phyloP scores from a whole-genome alignment of 1,139 yeast species.

The Blastobotrys ciferrii region DNA sequence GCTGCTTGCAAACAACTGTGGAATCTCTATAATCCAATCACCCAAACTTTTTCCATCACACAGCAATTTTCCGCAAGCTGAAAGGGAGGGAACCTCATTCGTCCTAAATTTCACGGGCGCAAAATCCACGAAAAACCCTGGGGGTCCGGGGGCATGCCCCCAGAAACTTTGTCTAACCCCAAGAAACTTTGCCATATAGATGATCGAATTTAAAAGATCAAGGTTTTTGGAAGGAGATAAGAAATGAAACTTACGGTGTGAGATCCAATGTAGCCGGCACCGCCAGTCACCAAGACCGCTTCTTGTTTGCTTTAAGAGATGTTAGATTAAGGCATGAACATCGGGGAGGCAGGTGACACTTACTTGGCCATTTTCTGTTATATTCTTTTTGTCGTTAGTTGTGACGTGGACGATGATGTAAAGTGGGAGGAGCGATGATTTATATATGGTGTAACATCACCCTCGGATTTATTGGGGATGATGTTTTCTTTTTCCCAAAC shows the following conservation, averaged over 20 bases:
- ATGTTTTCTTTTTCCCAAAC: neutral
- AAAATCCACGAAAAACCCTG: too few species aligned
- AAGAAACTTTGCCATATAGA: neutral
- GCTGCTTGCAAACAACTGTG: too few species aligned
- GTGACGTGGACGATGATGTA: neutral
- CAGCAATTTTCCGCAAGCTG: too few species aligned
- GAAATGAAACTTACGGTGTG: constrained; percentile 62
- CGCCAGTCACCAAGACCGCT: constrained; percentile 72
- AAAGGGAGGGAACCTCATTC: too few species aligned
- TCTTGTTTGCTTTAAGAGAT: neutral
- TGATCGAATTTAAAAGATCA: neutral
- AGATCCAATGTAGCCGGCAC: constrained; percentile 86
- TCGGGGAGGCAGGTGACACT: neutral
- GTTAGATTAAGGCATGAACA: neutral
- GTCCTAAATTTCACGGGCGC: too few species aligned
- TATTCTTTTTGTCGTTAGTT: neutral
- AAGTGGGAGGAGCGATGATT: neutral
- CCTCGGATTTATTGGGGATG: neutral
- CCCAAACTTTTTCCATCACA: too few species aligned
- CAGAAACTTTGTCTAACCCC: neutral
- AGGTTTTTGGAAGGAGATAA: too few species aligned
- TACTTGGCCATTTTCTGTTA: constrained; percentile 4
- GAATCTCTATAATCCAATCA: too few species aligned
- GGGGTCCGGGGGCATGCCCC: too few species aligned
- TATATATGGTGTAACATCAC: too few species aligned